Evolutionary conservation across 2,329 filamentous ascomycete species (phyloP), one percentile per base, ranked within the genome.

Genomic region (Colletotrichum filicis): DNA sequence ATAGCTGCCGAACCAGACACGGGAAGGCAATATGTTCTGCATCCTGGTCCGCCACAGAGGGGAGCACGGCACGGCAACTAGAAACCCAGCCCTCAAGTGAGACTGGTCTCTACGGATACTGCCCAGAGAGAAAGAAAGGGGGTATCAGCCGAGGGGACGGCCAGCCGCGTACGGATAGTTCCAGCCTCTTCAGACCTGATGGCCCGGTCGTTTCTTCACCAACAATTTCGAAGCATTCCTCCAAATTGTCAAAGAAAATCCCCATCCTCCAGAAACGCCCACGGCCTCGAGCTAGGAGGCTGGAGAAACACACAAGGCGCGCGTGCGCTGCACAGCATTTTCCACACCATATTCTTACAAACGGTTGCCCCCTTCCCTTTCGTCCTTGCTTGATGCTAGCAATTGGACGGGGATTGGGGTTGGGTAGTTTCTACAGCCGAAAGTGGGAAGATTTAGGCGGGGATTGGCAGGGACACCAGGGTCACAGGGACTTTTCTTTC

Each of bases 221-320:
- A 60, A 70, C 49, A 73, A 73, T 70, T 28, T 61, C 55, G 35
- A 61, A 35, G 60, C 70, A 73, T 73, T 73, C 70, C 59, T 55
- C 26, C 26, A 22, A 35, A 19, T 60, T 24, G 26, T 24, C 66
- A 57, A 56, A 49, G 42, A 32, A 65, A 56, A 49, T 7, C n/a
- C 22, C 28, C 49, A 37, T 64, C 55, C 52, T 58, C 52, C 42
- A 53, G 55, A 55, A 68, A 73, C 70, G 55, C 59, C 53, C 32
- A 35, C 46, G 58, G 24, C 7, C 53, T 53, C 65, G 19, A 53
- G 30, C 42, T 60, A 14, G 35, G 24, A 58, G 49, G 49, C 22
- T 49, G 37, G 30, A 52, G 56, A 71, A 67, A 52, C 42, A 69
- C 42, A 72, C 49, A 60, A 22, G 30, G 22, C 35, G 49, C 49